Evolutionary conservation across 495 filamentous ascomycete genomes (phyloP), one percentile per base, ranked within the genome.

Genomic region (Penicillium tannophilum): DNA sequence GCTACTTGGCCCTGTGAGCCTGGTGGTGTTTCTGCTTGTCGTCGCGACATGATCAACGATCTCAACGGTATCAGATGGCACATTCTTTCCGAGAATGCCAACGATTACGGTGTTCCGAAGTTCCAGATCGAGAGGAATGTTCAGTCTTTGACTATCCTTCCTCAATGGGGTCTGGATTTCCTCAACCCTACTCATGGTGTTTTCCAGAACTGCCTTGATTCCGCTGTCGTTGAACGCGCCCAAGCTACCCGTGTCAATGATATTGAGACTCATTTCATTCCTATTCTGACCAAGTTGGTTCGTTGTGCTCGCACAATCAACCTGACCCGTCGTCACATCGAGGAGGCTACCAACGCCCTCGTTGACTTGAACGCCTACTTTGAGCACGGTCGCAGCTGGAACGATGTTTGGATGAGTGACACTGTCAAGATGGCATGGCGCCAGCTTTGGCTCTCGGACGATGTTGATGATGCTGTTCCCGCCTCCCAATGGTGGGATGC

Each of bases 91-190:
- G 49, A 52, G 35, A 52, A 52, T 16, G 49, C 49, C 17, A 52
- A 52, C 12, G 49, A 52, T 30, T 52, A 52, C 19, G 49, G 49
- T 36, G 49, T 52, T 9, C 49, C 49, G 17, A 52, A 52, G 10
- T 52, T 52, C 35, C 49, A 52, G 49, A 52, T 52, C 23, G 49
- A 52, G 49, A 28, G 49, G 16, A 52, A 52, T 52, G 49, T 52
- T 24, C 49, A 52, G 23, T 52, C 49, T 30, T 17, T 52, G 17
- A 52, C 49, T 41, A 6, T 36, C 11, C 49, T 52, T 52, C 49
- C 49, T 52, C 49, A 52, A 3, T 52, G 49, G 49, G 49, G 49
- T 52, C 49, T 52, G 11, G 49, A 52, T 23, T 52, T 52, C 49
- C 31, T 52, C 4, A 52, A 52, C 23, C 49, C 49, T 2, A 52